Conservation (phyloP, 495 filamentous ascomycete species). For the Aspergillus haitiensis region DNA sequence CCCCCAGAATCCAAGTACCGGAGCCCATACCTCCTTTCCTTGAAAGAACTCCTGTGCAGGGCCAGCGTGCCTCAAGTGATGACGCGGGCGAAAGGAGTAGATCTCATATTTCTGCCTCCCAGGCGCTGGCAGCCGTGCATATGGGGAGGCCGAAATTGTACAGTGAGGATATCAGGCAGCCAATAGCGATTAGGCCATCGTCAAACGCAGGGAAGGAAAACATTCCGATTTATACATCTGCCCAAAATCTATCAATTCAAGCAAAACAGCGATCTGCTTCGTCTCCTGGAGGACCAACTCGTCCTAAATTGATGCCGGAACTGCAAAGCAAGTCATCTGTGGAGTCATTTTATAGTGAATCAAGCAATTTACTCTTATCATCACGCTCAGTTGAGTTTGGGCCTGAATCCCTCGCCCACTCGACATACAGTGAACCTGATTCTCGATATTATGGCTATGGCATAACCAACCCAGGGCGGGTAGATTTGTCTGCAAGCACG, state of each 20-base stretch:
- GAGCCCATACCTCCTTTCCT: slow-evolving; percentile 38
- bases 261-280: slow-evolving; percentile 31
- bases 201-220: slow-evolving; percentile 26
- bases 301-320: slow-evolving; percentile 15
- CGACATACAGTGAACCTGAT: slow-evolving; percentile 44
- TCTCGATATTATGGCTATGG: slow-evolving; percentile 33
- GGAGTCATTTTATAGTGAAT: slow-evolving; percentile 35
- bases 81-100: slow-evolving; percentile 23
- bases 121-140: slow-evolving; percentile 44
- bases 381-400: slow-evolving; percentile 38
- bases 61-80: slow-evolving; percentile 39
- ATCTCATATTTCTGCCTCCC: slow-evolving; percentile 37
- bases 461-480: slow-evolving; percentile 21
- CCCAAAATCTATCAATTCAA: slow-evolving; percentile 20
- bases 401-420: slow-evolving; percentile 29
- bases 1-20: slow-evolving; percentile 34
- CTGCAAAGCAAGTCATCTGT: slow-evolving; percentile 37
- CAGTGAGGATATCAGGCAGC: slow-evolving; percentile 16
- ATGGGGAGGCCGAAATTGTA: slow-evolving; percentile 33
- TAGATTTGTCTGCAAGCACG: slow-evolving; percentile 35
- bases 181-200: neutral
- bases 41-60: slow-evolving; percentile 33
- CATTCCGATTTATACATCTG: slow-evolving; percentile 31
- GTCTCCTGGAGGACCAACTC: slow-evolving; percentile 20
- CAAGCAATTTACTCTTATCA: slow-evolving; percentile 33